Percentiles rank a stretch among this genome's conserved stretches.
These are phyloP conservation scores for Spiraea crenata DNA, from an alignment of 331 rosid species.

Conservation along the genomic window DNA sequence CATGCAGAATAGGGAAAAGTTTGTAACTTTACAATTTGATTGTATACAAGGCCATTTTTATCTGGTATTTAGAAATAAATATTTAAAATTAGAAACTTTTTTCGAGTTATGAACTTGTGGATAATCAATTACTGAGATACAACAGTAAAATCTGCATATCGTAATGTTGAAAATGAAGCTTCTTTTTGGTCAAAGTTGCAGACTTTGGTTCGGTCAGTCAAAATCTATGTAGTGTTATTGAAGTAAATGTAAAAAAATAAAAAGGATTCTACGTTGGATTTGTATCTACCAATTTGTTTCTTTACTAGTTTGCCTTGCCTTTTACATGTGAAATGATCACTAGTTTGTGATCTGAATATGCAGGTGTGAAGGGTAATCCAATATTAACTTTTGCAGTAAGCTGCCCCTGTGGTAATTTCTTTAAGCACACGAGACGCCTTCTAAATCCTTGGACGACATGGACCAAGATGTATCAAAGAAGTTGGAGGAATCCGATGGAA, in stretches of 20 bases:
- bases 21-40: neutral
- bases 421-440: constrained; percentile 9
- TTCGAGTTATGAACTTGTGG: neutral
- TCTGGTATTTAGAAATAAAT: neutral
- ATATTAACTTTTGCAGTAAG: neutral
- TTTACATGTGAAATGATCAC: neutral
- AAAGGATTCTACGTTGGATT: neutral
- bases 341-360: neutral
- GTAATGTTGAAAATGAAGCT: constrained; percentile 11
- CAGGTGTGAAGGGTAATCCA: constrained; percentile 11
- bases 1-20: neutral
- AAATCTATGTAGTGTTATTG: neutral
- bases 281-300: no score
- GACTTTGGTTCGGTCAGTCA: neutral
- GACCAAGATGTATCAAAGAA: constrained; percentile 28
- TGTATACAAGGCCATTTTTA: neutral
- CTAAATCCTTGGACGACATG: constrained; percentile 15
- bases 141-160: neutral
- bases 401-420: constrained; percentile 1
- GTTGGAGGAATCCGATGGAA: constrained; percentile 19
- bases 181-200: neutral
- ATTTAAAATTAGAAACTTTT: neutral
- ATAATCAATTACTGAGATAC: neutral
- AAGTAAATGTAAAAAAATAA: neutral
- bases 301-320: neutral